Conservation (phyloP, 176 grass and related monocot species). For the Themeda triandra region DNA sequence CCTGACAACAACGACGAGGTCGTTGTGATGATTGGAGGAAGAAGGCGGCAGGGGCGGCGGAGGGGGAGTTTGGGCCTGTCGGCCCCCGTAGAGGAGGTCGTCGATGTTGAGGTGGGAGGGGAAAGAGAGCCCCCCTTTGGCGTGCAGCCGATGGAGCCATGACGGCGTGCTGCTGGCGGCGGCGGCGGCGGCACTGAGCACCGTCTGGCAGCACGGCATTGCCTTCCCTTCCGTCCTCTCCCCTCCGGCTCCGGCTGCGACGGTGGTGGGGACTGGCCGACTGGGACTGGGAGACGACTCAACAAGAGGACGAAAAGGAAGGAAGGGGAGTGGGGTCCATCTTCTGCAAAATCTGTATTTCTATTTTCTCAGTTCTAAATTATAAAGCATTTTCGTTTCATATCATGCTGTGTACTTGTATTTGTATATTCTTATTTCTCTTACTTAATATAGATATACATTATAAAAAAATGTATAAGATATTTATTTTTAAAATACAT, state of each 20-base stretch:
- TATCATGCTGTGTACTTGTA: too few species aligned
- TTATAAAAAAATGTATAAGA: too few species aligned
- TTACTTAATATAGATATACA: too few species aligned
- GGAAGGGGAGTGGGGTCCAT: background rate
- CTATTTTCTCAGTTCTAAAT: too few species aligned
- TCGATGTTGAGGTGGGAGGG: slow-evolving; percentile 52
- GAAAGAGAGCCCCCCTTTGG: slow-evolving; percentile 59
- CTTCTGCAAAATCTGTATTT: too few species aligned
- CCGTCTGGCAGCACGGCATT: slow-evolving; percentile 47
- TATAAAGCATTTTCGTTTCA: too few species aligned
- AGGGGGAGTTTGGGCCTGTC: background rate
- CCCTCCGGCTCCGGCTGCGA: slow-evolving; percentile 27
- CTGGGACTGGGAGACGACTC: background rate
- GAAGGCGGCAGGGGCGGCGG: slow-evolving; percentile 21
- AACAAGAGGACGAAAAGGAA: background rate
- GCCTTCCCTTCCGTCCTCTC: background rate
- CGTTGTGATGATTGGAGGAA: background rate
- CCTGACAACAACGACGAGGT: background rate
- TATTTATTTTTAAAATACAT: too few species aligned
- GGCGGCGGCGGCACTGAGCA: slow-evolving; percentile 33
- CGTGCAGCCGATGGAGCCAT: slow-evolving; percentile 83
- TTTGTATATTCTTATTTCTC: too few species aligned
- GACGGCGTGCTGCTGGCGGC: slow-evolving; percentile 31
- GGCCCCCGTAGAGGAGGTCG: slow-evolving; percentile 43
- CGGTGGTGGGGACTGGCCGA: background rate